Evolutionary conservation across 208 protist species (phyloP).

Genomic region (Leishmania arabica): DNA sequence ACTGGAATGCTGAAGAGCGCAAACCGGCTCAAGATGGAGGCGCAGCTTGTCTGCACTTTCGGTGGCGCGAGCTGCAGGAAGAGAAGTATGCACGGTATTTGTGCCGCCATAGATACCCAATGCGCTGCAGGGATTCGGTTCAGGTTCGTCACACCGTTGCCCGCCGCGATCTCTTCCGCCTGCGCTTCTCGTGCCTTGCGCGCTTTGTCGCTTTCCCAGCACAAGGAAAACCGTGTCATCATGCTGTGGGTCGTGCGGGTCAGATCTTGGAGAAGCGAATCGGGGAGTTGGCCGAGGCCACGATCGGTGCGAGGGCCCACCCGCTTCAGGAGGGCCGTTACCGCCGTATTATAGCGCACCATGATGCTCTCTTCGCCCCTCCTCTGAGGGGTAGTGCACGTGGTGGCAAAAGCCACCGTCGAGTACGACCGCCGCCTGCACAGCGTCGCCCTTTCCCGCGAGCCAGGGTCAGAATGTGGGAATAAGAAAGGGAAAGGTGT

Average conservation of each 20-base stretch:
- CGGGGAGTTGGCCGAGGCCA: not conserved
- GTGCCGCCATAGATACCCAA: not conserved
- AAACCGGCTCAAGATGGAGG: not conserved
- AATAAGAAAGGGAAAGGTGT: not conserved
- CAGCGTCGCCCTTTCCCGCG: not conserved
- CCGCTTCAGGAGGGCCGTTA: conserved; percentile 5
- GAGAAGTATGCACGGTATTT: conserved; percentile 5
- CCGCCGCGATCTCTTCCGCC: not conserved
- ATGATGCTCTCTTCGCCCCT: not conserved
- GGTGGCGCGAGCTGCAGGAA: conserved; percentile 5
- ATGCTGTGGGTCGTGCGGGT: not conserved
- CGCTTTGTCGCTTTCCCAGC: not conserved
- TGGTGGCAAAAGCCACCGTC: not conserved
- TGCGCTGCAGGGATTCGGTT: not conserved
- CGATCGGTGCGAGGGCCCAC: conserved; percentile 2
- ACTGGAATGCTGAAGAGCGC: conserved; percentile 3
- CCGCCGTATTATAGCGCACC: conserved; percentile 1
- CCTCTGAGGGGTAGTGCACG: not conserved
- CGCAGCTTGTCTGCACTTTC: not conserved
- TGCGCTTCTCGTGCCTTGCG: not conserved
- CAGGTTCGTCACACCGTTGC: not conserved
- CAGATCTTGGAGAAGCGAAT: not conserved
- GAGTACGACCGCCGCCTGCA: not conserved
- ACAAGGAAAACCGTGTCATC: not conserved
- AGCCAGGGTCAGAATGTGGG: not conserved